Base-by-base conservation (phyloP, 805 yeast genomes). In the Maudiozyma saulgeensis region DNA sequence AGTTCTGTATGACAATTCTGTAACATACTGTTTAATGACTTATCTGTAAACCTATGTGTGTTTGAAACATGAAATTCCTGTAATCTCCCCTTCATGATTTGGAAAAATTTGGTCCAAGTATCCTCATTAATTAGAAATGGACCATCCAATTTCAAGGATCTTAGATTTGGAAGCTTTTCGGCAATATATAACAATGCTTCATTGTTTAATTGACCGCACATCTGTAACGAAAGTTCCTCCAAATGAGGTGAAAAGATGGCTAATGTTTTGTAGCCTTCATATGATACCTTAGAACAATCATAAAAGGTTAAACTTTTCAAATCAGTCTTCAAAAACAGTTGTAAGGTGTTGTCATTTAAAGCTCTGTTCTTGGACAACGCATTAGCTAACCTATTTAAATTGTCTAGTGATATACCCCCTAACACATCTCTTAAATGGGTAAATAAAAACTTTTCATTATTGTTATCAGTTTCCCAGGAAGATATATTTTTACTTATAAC, bases 171-270 rank as follows among this genome's bases (percentile, higher is more conserved):
- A 41, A 91, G 69, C 53, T 86, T 82, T 9, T 78, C 69, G 4
- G 78, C 75, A 52, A 77, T 79, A 61, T 87, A 84, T 16, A 71
- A 61, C 51, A 93, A 63, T 50, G 84, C 83, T 53, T 83, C 89
- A 61, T 86, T 86, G 57, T 84, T 88, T 40, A 93, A 68, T 56
- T 86, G 90, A 4, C 99, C 99, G 71, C 98, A 91, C 97, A 90
- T 91, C 51, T 81, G 80, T 43, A 93, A 69, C 0, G 82, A 82
- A 42, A 93, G 63, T 1, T 72, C 64, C 54, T 77, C 81, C 3
- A 93, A 53, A 26, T 82, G 73, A 0, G 96, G 96, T 56, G 96
- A 87, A 62, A 70, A 84, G 0, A 95, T 73, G 0, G 90, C 89
- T 38, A 93, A 79, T 54, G 80, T 74, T 56, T 78, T 76, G 52